These are phyloP conservation scores for Solanum acaule DNA, from an alignment of 257 asterid genomes.

Conservation along the genomic window DNA sequence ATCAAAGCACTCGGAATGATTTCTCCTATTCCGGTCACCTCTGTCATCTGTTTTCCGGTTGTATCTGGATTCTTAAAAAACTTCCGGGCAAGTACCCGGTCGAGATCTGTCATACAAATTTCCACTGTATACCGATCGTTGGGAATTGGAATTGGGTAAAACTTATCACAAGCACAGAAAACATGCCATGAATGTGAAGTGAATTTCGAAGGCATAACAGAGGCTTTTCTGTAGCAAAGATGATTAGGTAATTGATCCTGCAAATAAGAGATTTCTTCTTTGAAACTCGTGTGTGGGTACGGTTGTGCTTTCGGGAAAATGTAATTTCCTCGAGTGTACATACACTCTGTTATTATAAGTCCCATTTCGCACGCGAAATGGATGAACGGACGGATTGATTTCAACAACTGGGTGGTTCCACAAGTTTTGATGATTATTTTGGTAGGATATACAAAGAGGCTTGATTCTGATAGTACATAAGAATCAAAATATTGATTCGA, in stretches of 20 bases:
- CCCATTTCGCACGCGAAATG: conserved; percentile 47
- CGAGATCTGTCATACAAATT: conserved; percentile 87
- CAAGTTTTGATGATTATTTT: conserved; percentile 92
- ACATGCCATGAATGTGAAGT: conserved; percentile 80
- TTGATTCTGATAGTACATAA: conserved; percentile 75
- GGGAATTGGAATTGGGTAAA: background rate
- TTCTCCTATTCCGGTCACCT: conserved; percentile 38
- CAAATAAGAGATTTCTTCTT: conserved; percentile 53
- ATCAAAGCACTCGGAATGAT: conserved; percentile 44
- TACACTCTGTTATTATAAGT: conserved; percentile 52
- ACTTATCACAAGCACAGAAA: conserved; percentile 39
- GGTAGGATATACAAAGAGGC: conserved; percentile 78
- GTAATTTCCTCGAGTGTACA: conserved; percentile 88
- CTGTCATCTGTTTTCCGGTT: conserved; percentile 79
- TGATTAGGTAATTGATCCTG: conserved; percentile 46
- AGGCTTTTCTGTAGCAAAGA: conserved; percentile 44
- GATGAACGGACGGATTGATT: conserved; percentile 55
- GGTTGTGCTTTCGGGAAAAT: conserved; percentile 90
- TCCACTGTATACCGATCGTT: conserved; percentile 46
- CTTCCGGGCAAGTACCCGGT: conserved; percentile 47
- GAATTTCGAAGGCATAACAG: conserved; percentile 43
- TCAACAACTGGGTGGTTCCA: conserved; percentile 83
- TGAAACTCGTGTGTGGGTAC: conserved; percentile 64
- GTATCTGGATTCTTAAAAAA: conserved; percentile 54
- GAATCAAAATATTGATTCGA: conserved; percentile 71